Evolutionary conservation across 1,284 basidiomycete genomes (phyloP).

Genomic region (Mycosarcoma mackinlayi): DNA sequence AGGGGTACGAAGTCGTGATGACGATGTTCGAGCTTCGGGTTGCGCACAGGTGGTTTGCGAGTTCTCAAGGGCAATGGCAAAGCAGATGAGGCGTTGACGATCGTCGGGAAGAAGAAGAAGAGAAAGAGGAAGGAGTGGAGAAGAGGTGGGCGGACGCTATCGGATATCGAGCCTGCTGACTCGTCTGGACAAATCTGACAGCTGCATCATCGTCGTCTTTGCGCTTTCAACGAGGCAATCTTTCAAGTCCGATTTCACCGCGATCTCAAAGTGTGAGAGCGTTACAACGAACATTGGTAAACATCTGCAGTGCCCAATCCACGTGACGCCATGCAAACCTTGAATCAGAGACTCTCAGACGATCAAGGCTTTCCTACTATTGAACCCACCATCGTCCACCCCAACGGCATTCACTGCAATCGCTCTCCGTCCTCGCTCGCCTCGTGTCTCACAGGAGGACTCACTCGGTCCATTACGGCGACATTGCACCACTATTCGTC

Average conservation of each 20-base stretch:
- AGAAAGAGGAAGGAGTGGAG: neutral
- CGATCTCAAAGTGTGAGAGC: too few species aligned
- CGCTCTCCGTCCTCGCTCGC: neutral
- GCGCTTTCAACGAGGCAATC: slow-evolving; percentile 14
- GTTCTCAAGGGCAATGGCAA: neutral
- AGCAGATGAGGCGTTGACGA: neutral
- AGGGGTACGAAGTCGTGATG: neutral
- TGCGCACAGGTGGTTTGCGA: too few species aligned
- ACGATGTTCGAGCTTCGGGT: too few species aligned
- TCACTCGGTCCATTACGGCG: too few species aligned
- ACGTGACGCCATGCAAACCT: slow-evolving; percentile 28
- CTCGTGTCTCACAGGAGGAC: neutral
- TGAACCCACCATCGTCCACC: too few species aligned
- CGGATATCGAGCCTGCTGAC: slow-evolving; percentile 10
- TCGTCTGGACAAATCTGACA: slow-evolving; percentile 8
- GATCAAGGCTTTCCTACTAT: slow-evolving; percentile 4
- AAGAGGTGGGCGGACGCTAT: slow-evolving; percentile 3
- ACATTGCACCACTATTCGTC: too few species aligned
- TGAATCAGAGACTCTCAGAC: slow-evolving; percentile 8
- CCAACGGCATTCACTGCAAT: neutral
- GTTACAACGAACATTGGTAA: too few species aligned
- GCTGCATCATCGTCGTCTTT: slow-evolving; percentile 1
- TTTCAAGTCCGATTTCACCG: too few species aligned
- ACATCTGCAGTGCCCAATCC: neutral
- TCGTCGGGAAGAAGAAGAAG: neutral